Conservation (phyloP, 345 rosid species). For the Iberis pinnata region DNA sequence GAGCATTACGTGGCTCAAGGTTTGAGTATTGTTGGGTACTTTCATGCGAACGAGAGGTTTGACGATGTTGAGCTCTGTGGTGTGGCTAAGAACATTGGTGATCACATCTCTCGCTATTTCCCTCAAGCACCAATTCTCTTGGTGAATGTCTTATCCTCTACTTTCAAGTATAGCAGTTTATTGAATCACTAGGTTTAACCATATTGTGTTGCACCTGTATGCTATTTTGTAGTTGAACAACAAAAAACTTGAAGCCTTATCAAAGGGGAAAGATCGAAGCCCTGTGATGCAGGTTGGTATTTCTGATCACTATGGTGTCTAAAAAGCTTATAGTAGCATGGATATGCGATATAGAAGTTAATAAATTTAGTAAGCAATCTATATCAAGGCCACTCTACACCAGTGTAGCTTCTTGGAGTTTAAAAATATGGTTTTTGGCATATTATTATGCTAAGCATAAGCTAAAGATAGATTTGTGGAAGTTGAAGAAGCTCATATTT, state of each 20-base stretch:
- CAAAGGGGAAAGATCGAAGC: slow-evolving; percentile 55
- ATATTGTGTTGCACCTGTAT: slow-evolving; percentile 11
- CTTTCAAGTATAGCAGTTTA: neutral
- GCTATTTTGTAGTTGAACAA: slow-evolving; percentile 52
- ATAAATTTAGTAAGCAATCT: neutral
- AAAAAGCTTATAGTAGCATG: neutral
- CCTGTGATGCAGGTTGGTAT: slow-evolving; percentile 78
- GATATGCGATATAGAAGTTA: neutral
- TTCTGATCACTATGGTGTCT: neutral
- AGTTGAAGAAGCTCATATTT: neutral
- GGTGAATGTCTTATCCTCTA: slow-evolving; percentile 35
- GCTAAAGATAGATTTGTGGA: neutral
- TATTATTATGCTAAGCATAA: neutral
- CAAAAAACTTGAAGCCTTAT: slow-evolving; percentile 67
- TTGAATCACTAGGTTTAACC: neutral
- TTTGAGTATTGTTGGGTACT: slow-evolving; percentile 74
- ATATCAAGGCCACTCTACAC: neutral
- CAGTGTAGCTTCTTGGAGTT: slow-evolving; percentile 3
- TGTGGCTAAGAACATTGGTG: slow-evolving; percentile 81
- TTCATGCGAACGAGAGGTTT: slow-evolving; percentile 87
- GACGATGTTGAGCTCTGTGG: slow-evolving; percentile 65
- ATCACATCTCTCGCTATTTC: slow-evolving; percentile 79
- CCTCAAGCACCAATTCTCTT: slow-evolving; percentile 68
- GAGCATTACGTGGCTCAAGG: slow-evolving; percentile 71
- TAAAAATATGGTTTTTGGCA: neutral